Base-by-base conservation (phyloP, 2,329 filamentous ascomycete species). In the Arthrobotrys musiformis region DNA sequence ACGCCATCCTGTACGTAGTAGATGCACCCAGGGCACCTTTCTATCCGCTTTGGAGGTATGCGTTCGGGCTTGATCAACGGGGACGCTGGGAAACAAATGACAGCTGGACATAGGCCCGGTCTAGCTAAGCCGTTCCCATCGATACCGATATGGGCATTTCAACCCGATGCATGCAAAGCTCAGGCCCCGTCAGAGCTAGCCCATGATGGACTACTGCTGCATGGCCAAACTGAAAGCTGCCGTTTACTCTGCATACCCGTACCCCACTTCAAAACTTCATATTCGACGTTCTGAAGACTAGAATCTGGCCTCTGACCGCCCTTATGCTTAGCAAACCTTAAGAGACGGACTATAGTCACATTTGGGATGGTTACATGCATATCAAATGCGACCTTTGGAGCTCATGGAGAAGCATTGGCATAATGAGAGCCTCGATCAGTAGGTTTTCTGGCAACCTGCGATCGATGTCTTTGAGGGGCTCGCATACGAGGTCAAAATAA, bases 351-450 rank as follows among this genome's bases (percentile, higher is more conserved):
- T 42, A 44, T 52, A 35, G 19, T 70, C 40, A 70, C 33, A 35
- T 52, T 67, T 24, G 30, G 30, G 54, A 61, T 69, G 52, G 66
- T 62, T 70, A 42, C 66, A 70, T 70, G 54, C 66, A 70, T 70
- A 61, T 54, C 19, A 35, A 22, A 37, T 61, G 30, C 40, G 33
- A 52, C 54, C 24, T 35, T 50, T 44, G 19, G 22, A 62, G 19
- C 37, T 33, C 19, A 11, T 60, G 40, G 15, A 33, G 8, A n/a
- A 22, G 58, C 26, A 28, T 40, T 26, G 11, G 44, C 33, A 69
- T 44, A 24, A 48, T 19, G 17, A 44, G 62, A 40, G 46, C 13
- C 15, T 17, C 28, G 58, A 69, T 60, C 24, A 17, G 13, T 40
- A 8, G 24, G 19, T 40, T 28, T 17, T 61, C 50, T 15, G 11